Percentiles rank a stretch among this genome's conserved stretches.
These are phyloP conservation scores for Neofusicoccum sp. DNA, from an alignment of 2,329 filamentous ascomycete genomes.

Conservation along the genomic window DNA sequence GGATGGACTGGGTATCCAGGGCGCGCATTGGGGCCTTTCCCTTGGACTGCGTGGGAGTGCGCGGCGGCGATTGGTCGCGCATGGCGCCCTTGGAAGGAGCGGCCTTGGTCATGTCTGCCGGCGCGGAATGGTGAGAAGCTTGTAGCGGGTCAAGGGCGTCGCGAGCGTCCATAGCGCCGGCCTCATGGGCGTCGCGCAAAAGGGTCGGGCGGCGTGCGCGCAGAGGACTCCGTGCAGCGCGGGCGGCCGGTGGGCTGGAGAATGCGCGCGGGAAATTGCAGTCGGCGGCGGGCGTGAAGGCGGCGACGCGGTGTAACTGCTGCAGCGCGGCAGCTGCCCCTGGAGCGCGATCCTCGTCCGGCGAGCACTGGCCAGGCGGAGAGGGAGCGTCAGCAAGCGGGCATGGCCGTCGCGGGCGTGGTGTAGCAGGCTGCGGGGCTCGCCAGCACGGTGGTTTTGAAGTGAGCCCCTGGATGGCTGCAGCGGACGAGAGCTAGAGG, in stretches of 20 bases:
- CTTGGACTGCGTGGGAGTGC: slow-evolving; percentile 15
- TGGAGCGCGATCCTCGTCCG: slow-evolving; percentile 8
- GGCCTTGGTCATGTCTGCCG: slow-evolving; percentile 5
- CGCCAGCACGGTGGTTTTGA: slow-evolving; percentile 12
- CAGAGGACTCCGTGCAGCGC: slow-evolving; percentile 8
- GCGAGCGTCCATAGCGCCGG: slow-evolving; percentile 18
- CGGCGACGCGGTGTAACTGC: slow-evolving; percentile 8
- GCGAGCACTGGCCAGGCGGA: slow-evolving; percentile 15
- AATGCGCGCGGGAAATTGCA: slow-evolving; percentile 19
- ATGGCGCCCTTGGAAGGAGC: slow-evolving; percentile 9
- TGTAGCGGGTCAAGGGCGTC: slow-evolving; percentile 13
- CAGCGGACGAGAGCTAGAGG: not conserved
- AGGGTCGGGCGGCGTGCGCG: slow-evolving; percentile 13
- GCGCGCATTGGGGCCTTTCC: slow-evolving; percentile 18
- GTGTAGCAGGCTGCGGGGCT: slow-evolving; percentile 17
- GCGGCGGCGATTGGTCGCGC: slow-evolving; percentile 21
- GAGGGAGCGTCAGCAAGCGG: slow-evolving; percentile 3
- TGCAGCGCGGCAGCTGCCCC: slow-evolving; percentile 7
- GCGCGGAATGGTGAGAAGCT: slow-evolving; percentile 6
- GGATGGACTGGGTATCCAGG: slow-evolving; percentile 1
- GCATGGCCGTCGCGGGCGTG: slow-evolving; percentile 5
- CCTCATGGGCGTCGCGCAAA: slow-evolving; percentile 20
- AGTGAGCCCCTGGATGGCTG: slow-evolving; percentile 9
- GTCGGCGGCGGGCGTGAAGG: not conserved
- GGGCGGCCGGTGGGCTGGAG: slow-evolving; percentile 13